Base-by-base conservation (phyloP, 2,329 filamentous ascomycete genomes). In the Fusarium sp. region DNA sequence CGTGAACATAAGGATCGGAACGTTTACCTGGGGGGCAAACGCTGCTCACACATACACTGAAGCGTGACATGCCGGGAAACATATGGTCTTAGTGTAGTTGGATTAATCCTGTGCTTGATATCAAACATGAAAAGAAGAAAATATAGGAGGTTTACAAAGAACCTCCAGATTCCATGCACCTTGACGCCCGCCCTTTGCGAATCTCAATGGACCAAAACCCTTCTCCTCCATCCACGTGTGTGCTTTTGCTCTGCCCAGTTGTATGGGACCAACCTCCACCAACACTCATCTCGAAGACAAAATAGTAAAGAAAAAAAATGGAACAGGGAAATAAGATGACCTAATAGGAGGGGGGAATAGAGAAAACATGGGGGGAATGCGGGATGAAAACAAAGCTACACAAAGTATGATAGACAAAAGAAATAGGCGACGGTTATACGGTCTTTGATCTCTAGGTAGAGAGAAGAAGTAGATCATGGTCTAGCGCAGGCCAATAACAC, bases 401-500 rank as follows among this genome's bases (percentile, higher is more conserved):
- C 44, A 69, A 69, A 42, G n/a, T 54, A 45, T 64, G 54, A 69
- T 60, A 72, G 63, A 73, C 71, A 68, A 72, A 70, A 73, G 65
- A 60, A 55, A 61, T 27, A 60, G 51, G 57, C 27, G 41, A 69
- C 35, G 41, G 57, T 45, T 73, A 73, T 59, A 69, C 48, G 51
- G 46, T 68, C 54, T 63, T 55, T 49, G 48, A 25, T 52, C 66
- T 70, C 45, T 60, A 70, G 45, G 54, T 37, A 51, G 39, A 48
- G 46, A 21, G 41, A 29, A 42, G 15, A 23, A 42, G 56, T 29
- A 54, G 29, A 64, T 58, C 44, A 38, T 54, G 44, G 25, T 73
- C 61, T 72, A 94, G 80, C 93, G 92, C 76, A 97, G 86, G 62
- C 94, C 94, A 81, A 97, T 96, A 60, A 96, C 94, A 80, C 93